Percentiles rank a stretch among this genome's conserved stretches.
Conservation (phyloP, 106 monocot species). For the Platanthera zijinensis region DNA sequence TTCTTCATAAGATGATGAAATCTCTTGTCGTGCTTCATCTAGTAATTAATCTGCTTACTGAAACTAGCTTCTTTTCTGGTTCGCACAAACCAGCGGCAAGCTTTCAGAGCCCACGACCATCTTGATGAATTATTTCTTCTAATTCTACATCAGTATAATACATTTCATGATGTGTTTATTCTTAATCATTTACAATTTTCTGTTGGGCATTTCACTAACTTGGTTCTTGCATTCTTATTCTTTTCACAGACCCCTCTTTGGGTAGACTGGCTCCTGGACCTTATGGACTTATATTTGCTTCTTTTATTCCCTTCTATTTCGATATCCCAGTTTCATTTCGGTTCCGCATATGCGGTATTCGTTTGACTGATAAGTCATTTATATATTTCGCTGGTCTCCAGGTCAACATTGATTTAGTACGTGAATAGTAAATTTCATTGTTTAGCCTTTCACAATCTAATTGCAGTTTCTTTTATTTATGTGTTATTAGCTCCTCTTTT, state of each 20-base stretch:
- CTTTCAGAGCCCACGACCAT: too few relatives aligned
- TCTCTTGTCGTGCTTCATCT: too few relatives aligned
- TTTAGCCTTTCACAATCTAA: not conserved
- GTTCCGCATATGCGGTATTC: conserved; percentile 58
- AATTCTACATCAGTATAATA: too few relatives aligned
- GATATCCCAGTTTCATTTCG: conserved; percentile 83
- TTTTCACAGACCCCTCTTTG: conserved; percentile 52
- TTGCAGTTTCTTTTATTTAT: not conserved
- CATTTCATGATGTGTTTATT: too few relatives aligned
- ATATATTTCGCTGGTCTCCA: conserved; percentile 90
- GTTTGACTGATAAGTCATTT: conserved; percentile 73
- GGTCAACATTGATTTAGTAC: conserved; percentile 21
- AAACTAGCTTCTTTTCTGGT: too few relatives aligned
- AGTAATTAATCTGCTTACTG: too few relatives aligned
- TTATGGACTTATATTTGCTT: conserved; percentile 86
- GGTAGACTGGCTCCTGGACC: conserved; percentile 62
- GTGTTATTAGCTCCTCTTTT: conserved; percentile 67
- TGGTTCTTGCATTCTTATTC: not conserved
- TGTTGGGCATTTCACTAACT: too few relatives aligned
- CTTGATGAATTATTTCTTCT: too few relatives aligned
- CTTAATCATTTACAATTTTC: too few relatives aligned
- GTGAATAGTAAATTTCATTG: not conserved
- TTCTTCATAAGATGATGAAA: too few relatives aligned
- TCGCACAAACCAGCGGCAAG: too few relatives aligned
- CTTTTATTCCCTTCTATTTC: conserved; percentile 87